Evolutionary conservation across 331 rosid genomes (phyloP), one percentile per base, ranked within the genome.

Genomic region (Acacia concinna): DNA sequence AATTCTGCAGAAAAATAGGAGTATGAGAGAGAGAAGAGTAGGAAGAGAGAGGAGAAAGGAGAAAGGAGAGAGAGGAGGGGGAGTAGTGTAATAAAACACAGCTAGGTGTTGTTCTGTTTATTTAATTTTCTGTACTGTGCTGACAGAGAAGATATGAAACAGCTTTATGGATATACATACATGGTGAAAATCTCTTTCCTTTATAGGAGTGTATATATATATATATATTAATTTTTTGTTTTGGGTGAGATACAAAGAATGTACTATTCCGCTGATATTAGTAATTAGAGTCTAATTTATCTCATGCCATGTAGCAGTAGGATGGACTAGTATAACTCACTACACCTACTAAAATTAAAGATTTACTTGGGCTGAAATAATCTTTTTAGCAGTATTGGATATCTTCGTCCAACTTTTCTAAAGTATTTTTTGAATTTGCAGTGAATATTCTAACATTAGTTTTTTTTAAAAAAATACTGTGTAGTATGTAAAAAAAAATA

Each of bases 111-210:
- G 54, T 57, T 83, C 74, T 84, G 81, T 77, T 86, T 78, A 79
- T 85, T 86, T 81, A 89, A 86, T 83, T 74, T 64, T 21, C 44
- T 79, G 85, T 86, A 85, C 92, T 70, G 85, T 87, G 82, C 96
- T 95, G 94, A 87, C 99, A 89, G 68, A 70, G 71, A 87, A 87
- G 91, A 93, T 91, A 84, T 83, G 88, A 79, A 77, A 73, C 96
- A 91, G 97, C 97, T 86, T 93, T 95, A 91, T 89, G 77, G 87
- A 89, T 79, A 74, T 74, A 81, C 73, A 82, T 78, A 68, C 78
- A 78, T 21, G 57, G 77, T 80, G 82, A 83, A 79, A 80, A 78
- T 80, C 88, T 49, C 25, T 49, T 18, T 49, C 21, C 5, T 47
- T 46, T 14, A 8, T n/a, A n/a, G n/a, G n/a, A n/a, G n/a, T n/a